Evolutionary conservation across 2,329 filamentous ascomycete genomes (phyloP).

Genomic region (Colletotrichum noveboracense): DNA sequence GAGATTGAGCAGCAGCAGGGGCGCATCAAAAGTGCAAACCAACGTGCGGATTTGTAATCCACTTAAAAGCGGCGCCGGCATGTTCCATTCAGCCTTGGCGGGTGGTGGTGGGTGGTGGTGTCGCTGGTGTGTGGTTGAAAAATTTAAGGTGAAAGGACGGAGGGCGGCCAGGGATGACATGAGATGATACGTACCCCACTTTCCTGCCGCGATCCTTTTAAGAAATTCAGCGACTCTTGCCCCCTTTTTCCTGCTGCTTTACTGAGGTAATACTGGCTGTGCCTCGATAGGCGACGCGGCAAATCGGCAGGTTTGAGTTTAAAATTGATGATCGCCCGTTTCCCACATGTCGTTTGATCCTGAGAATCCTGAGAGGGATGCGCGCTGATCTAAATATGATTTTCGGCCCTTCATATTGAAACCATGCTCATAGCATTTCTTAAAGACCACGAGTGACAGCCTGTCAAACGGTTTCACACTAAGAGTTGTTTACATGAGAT

Average conservation of each 20-base stretch:
- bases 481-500: not conserved
- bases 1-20: not conserved
- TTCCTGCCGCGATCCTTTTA: not conserved
- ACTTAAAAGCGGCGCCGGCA: constrained; percentile 3
- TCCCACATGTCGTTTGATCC: not conserved
- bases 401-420: not conserved
- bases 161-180: not conserved
- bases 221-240: not conserved
- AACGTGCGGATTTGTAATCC: constrained; percentile 16
- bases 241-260: not conserved
- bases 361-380: not conserved
- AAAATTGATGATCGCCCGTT: not conserved
- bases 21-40: not conserved
- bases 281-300: not conserved
- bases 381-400: not conserved
- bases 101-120: not conserved
- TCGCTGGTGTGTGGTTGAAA: not conserved
- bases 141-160: not conserved
- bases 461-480: not conserved
- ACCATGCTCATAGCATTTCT: not conserved
- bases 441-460: not conserved
- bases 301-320: not conserved
- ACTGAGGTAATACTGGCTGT: not conserved
- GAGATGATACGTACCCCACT: not conserved
- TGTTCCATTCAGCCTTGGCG: not conserved